Conservation (phyloP, 441 rosid genomes). For the Jatropha podagrica region DNA sequence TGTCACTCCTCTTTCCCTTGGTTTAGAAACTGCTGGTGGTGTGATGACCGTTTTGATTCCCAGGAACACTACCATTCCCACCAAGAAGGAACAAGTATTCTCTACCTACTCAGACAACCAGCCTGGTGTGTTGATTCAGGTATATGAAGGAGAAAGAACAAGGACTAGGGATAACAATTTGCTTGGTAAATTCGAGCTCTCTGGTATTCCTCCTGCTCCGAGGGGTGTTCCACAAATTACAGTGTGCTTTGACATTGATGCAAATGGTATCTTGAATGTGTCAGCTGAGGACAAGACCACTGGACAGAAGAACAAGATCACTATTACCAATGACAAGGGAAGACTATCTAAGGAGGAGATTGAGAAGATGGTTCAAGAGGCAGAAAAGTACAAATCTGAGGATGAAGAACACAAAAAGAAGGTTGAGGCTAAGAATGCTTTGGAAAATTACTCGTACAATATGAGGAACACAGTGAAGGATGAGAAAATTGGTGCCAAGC, state of each 20-base stretch:
- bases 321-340: slow-evolving; percentile 78
- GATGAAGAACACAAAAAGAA: slow-evolving; percentile 75
- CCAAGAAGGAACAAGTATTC: slow-evolving; percentile 65
- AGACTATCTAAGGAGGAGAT: slow-evolving; percentile 69
- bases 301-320: slow-evolving; percentile 79
- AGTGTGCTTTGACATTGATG: slow-evolving; percentile 68
- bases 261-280: slow-evolving; percentile 70
- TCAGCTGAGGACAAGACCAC: slow-evolving; percentile 78
- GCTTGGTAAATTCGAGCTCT: slow-evolving; percentile 73
- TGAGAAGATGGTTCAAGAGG: slow-evolving; percentile 77
- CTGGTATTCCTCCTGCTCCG: slow-evolving; percentile 74
- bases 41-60: slow-evolving; percentile 67
- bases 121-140: slow-evolving; percentile 71
- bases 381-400: slow-evolving; percentile 72
- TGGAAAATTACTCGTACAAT: slow-evolving; percentile 71
- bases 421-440: slow-evolving; percentile 67
- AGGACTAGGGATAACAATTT: slow-evolving; percentile 69
- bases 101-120: slow-evolving; percentile 73
- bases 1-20: slow-evolving; percentile 58
- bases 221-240: slow-evolving; percentile 74
- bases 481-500: slow-evolving; percentile 61
- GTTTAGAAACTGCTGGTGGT: slow-evolving; percentile 60
- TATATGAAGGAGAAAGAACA: slow-evolving; percentile 70
- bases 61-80: slow-evolving; percentile 71
- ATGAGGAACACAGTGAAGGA: slow-evolving; percentile 75